Base-by-base conservation (phyloP, 2,329 filamentous ascomycete genomes). In the Colletotrichum musicola region DNA sequence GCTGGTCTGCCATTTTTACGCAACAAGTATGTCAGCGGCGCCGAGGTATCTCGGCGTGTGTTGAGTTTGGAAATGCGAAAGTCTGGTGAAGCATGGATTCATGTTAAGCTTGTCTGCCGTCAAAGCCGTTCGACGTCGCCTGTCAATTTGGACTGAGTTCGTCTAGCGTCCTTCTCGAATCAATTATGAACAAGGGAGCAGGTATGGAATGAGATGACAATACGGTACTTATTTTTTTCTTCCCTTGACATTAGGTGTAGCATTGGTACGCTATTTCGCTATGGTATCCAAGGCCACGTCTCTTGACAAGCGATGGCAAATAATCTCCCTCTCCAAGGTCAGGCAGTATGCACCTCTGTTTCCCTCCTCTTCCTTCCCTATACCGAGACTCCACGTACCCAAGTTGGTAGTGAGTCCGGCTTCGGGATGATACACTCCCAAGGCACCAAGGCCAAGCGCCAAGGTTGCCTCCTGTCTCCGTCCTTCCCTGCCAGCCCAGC, bases 231-330 rank as follows among this genome's bases (percentile, higher is more conserved):
- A 14, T 30, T 1, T 7, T 9, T 54, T 47, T 20, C 12, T 49
- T 30, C n/a, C 59, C 55, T 60, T 65, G 62, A 68, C 62, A 68
- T 65, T 65, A 61, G 62, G 42, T 65, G 65, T 65, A 60, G 62
- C 65, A 65, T 65, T 55, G 62, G 42, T 60, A 53, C 61, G 20
- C 42, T 40, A 42, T 13, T 49, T 46, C 55, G 50, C 65, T 40
- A 49, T 65, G 44, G 53, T 44, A 46, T 54, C 65, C 55, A 49
- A 49, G 42, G 22, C 60, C 38, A 57, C 54, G 20, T 59, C 54
- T 64, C 40, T 64, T 59, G 47, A 64, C 60, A 59, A 35, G 64
- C 61, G 47, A 47, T 49, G 38, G 27, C 53, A 49, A 35, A 42
- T 68, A 57, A 22, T 49, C 50, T 35, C 30, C 30, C 30, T 35